phyloP scores from a whole-genome alignment of 2,329 filamentous ascomycete genomes.

The Trichoderma lentiforme region DNA sequence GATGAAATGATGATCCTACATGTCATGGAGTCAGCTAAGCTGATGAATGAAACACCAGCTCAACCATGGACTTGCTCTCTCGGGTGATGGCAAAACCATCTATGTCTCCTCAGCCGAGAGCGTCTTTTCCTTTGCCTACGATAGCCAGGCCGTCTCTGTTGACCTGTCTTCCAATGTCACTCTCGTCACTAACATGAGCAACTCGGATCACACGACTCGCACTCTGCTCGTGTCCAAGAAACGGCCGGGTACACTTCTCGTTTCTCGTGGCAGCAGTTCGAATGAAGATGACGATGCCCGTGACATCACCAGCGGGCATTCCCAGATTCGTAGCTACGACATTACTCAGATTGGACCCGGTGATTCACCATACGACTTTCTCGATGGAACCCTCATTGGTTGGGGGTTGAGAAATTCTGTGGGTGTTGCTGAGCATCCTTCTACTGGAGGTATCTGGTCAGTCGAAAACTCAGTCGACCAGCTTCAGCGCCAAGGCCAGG shows the following conservation, averaged over 20 bases:
- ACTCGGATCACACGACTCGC: constrained; percentile 60
- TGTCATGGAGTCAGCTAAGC: background rate
- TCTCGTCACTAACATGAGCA: constrained; percentile 61
- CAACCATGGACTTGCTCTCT: constrained; percentile 55
- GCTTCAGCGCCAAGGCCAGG: constrained; percentile 53
- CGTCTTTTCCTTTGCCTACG: constrained; percentile 65
- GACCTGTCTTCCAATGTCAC: constrained; percentile 39
- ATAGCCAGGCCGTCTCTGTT: constrained; percentile 49
- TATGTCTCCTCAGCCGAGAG: constrained; percentile 56
- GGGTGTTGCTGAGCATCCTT: constrained; percentile 62
- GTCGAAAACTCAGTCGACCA: constrained; percentile 72
- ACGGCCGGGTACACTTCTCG: constrained; percentile 55
- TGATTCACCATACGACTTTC: constrained; percentile 41
- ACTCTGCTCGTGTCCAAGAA: constrained; percentile 61
- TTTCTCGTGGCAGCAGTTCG: constrained; percentile 61
- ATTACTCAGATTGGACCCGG: constrained; percentile 31
- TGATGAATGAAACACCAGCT: constrained; percentile 37
- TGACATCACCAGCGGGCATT: constrained; percentile 53
- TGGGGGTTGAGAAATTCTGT: constrained; percentile 74
- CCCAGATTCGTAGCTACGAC: constrained; percentile 63
- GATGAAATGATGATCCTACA: background rate
- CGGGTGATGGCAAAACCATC: constrained; percentile 49
- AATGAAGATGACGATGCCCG: constrained; percentile 60
- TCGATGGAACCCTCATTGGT: constrained; percentile 49
- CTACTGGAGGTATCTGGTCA: constrained; percentile 50